Evolutionary conservation across 331 rosid species (phyloP).

Genomic region (Cucumis variabilis): DNA sequence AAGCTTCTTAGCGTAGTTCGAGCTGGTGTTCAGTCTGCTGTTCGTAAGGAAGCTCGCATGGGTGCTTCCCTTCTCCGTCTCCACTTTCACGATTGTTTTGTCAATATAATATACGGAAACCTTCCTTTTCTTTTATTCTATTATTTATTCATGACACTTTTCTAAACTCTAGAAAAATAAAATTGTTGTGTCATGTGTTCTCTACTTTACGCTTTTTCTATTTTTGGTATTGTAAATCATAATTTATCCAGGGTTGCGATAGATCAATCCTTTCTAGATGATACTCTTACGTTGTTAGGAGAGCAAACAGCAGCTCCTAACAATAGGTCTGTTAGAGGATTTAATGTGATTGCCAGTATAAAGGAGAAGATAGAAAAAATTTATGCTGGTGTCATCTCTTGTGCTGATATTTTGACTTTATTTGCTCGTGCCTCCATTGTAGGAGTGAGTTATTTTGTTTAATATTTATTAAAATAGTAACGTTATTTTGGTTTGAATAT

Average conservation of each 20-base stretch:
- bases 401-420: constrained; percentile 81
- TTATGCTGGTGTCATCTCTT: constrained; percentile 87
- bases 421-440: constrained; percentile 83
- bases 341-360: constrained; percentile 67
- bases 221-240: neutral
- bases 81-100: constrained; percentile 50
- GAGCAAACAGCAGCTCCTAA: constrained; percentile 87
- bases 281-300: constrained; percentile 71
- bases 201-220: neutral
- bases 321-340: constrained; percentile 69
- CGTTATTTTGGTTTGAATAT: neutral
- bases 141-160: no score
- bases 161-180: no score
- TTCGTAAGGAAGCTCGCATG: constrained; percentile 34
- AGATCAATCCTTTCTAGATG: constrained; percentile 83
- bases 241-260: constrained; percentile 72
- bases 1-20: constrained; percentile 20
- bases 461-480: no score
- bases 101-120: constrained; percentile 39
- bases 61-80: constrained; percentile 51
- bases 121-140: no score
- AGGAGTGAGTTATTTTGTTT: constrained; percentile 45
- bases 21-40: constrained; percentile 31
- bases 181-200: no score
- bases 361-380: constrained; percentile 64